Evolutionary conservation across 352 stramenopile genomes (phyloP), one percentile per base, ranked within the genome.

Genomic region (Bremia lactucae): DNA sequence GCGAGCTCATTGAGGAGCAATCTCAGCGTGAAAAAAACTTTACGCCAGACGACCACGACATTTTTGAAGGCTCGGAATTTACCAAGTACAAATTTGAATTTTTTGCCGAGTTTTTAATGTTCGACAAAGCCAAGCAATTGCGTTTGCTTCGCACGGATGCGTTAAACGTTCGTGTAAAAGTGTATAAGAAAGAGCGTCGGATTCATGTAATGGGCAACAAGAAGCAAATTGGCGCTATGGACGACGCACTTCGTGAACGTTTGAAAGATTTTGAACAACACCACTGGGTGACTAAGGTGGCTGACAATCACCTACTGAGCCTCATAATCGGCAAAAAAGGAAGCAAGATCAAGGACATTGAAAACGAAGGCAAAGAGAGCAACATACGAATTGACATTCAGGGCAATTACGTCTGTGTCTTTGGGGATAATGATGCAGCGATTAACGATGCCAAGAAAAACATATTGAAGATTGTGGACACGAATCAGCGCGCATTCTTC

Each of bases 301-400:
- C 50, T 3, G 73, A 89, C 38, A 56, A 65, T 26, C 67, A 76
- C 34, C 24, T 81, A 20, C 48, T 89, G 31, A 89, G 77, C 38
- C 55, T 86, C 16, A 84, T 89, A 31, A 87, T 89, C 36, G 77
- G 77, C 42, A 87, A 87, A 53, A 89, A 87, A 42, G 77, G 77
- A 6, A 55, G 53, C 37, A 83, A 74, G 42, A 89, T 89, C 55
- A 85, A 87, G 46, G 49, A 81, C 37, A 72, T 89, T 23, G 77
- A 87, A 31, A 56, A 52, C 2, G 66, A 71, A 42, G 62, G 65
- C 36, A 65, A 69, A 29, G 65, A 66, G 8, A 55, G 42, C 34
- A 59, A 68, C 13, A 60, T 83, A 16, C 68, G 65, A 24, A 70
- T 87, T 29, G 73, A 89, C 52, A 87, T 87, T 36, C 62, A 85